phyloP scores from a whole-genome alignment of 139 green algal species.

The Ulvella scutata region DNA sequence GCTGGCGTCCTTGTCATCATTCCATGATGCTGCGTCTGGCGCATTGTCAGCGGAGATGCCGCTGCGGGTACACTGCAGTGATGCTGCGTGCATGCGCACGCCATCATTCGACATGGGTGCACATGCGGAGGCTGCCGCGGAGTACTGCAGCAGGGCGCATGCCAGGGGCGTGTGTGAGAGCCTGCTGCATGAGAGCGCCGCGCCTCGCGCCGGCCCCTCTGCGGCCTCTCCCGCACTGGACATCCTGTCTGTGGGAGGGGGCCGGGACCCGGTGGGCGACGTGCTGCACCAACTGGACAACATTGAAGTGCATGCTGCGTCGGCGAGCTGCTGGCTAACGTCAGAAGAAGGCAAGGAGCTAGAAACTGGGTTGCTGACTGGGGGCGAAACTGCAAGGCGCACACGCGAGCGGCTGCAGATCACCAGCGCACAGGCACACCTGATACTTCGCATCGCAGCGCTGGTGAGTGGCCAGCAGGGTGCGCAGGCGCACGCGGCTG shows the following conservation, averaged over 20 bases:
- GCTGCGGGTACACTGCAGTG: background rate
- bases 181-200: too few species aligned
- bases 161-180: too few species aligned
- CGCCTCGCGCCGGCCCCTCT: too few species aligned
- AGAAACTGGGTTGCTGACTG: background rate
- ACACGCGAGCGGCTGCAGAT: background rate
- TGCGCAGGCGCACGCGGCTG: background rate
- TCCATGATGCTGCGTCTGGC: background rate
- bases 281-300: background rate
- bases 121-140: too few species aligned
- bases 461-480: background rate
- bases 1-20: background rate
- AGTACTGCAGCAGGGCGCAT: too few species aligned
- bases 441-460: background rate
- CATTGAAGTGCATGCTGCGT: background rate
- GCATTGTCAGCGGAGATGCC: background rate
- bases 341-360: background rate
- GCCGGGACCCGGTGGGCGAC: too few species aligned
- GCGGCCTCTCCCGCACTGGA: too few species aligned
- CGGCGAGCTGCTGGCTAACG: background rate
- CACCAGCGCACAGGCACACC: background rate
- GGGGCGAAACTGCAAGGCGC: background rate
- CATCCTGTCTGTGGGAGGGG: too few species aligned
- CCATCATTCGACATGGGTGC: too few species aligned
- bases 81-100: background rate